phyloP scores from a whole-genome alignment of 331 rosid genomes.

The Pyrus hybrid region DNA sequence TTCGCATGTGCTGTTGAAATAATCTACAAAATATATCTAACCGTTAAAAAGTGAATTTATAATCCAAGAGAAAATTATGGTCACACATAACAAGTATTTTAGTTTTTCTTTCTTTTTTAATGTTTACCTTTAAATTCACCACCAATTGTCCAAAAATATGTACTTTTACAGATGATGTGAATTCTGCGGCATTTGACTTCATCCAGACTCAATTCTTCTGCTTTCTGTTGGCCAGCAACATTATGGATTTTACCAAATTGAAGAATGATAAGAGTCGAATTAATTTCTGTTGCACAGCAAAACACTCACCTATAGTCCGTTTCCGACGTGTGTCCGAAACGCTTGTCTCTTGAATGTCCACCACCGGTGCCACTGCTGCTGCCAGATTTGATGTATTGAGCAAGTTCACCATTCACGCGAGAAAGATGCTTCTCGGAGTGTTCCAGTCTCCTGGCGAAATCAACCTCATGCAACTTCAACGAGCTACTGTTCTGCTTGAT shows the following conservation, averaged over 20 bases:
- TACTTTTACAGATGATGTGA: not conserved
- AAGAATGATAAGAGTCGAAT: not conserved
- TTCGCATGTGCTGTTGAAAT: not conserved
- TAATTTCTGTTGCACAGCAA: not conserved
- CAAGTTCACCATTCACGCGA: conserved; percentile 50
- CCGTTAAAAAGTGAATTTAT: not conserved
- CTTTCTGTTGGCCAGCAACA: not conserved
- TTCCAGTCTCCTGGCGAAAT: conserved; percentile 41
- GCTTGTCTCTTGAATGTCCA: conserved; percentile 27
- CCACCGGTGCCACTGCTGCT: conserved; percentile 16
- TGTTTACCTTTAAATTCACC: not conserved
- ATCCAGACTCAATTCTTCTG: conserved; percentile 3
- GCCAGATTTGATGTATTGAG: conserved; percentile 35
- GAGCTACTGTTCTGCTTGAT: conserved; percentile 32
- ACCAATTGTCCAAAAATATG: not conserved
- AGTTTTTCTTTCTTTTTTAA: not conserved
- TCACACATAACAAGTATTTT: too few relatives aligned
- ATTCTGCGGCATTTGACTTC: not conserved
- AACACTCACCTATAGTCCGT: conserved; percentile 15
- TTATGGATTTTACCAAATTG: not conserved
- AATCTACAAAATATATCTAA: not conserved
- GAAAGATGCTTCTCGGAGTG: conserved; percentile 52
- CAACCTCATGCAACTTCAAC: conserved; percentile 28
- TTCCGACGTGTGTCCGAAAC: conserved; percentile 2
- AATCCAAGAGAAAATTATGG: too few relatives aligned